Base-by-base conservation (phyloP, 768 basidiomycete genomes). In the Boletus sp. region DNA sequence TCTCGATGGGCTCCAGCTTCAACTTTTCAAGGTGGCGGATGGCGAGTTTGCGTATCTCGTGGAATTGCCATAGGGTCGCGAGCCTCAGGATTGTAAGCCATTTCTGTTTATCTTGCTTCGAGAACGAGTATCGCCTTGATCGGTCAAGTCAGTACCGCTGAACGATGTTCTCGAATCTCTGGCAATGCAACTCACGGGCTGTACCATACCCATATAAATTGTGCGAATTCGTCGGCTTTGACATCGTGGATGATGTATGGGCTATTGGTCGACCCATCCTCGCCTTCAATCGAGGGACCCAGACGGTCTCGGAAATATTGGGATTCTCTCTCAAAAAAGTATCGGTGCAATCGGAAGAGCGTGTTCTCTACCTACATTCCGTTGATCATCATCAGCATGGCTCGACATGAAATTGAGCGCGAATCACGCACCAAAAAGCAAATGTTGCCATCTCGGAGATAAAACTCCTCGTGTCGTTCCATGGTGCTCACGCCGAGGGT, bases 51-150 rank as follows among this genome's bases (percentile, higher is more conserved):
- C 72, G 77, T 7, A 85, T 77, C 41, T 82, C 77, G 0, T 56
- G 58, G 55, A 88, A 88, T 0, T 59, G 38, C 85, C 85, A 90
- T 4, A 71, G 62, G 17, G 79, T 70, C 0, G 85, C 74, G 1
- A 88, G 79, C 2, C 61, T 65, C 0, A 89, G 67, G 41, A 90
- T 80, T 0, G 68, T 70, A 0, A 70, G 66, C 88, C 88, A 90
- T 9, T 79, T 78, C 0, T 75, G 70, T 0, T 78, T 68, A 0
- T 67, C 61, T 1, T 81, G 80, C 8, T 78, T 73, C 47, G 85
- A 85, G 1, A 81, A 67, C 0, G 82, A 80, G 60, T 84, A 85
- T 42, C 68, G 73, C 0, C 85, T 88, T 1, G 21, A 30, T 30
- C 25, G 11, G 19, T 29, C 33, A 7, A 34, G 50, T 58, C 56